These are phyloP conservation scores for Scopulariopsis brevicaulis DNA, from an alignment of 2,329 filamentous ascomycete genomes.

Conservation along the genomic window DNA sequence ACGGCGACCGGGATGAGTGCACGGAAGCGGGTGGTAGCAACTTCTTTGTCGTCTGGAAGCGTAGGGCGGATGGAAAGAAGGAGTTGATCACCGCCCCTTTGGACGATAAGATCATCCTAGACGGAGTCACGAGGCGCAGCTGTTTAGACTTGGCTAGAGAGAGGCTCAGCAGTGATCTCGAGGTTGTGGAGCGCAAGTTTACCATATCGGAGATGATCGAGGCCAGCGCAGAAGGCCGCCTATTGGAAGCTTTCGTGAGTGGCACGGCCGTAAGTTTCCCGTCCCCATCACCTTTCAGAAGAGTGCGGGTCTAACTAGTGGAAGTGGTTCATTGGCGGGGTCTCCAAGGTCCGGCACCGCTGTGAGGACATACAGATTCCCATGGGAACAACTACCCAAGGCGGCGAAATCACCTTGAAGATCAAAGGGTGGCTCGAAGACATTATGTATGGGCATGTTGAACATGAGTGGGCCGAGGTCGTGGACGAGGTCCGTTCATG, in stretches of 20 bases:
- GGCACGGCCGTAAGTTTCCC: slow-evolving; percentile 66
- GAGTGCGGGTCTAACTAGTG: neutral
- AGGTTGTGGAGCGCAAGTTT: slow-evolving; percentile 74
- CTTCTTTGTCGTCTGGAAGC: slow-evolving; percentile 77
- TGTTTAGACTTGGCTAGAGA: slow-evolving; percentile 61
- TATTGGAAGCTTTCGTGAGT: slow-evolving; percentile 76
- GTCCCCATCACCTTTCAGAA: neutral
- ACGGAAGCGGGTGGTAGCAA: slow-evolving; percentile 90
- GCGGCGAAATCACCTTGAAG: slow-evolving; percentile 43
- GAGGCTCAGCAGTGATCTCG: slow-evolving; percentile 48
- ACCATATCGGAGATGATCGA: slow-evolving; percentile 68
- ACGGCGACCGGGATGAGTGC: slow-evolving; percentile 64
- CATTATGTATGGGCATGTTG: slow-evolving; percentile 62
- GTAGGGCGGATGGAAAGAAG: slow-evolving; percentile 43
- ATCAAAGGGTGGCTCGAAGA: slow-evolving; percentile 58
- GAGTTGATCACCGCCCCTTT: slow-evolving; percentile 78
- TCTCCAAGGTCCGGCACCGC: slow-evolving; percentile 58
- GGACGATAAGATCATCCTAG: slow-evolving; percentile 72
- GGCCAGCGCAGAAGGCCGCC: slow-evolving; percentile 60
- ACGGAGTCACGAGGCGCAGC: slow-evolving; percentile 74
- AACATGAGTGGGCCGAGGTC: slow-evolving; percentile 60
- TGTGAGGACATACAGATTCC: slow-evolving; percentile 51
- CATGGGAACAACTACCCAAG: slow-evolving; percentile 40
- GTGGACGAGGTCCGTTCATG: slow-evolving; percentile 51
- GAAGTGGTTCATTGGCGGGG: slow-evolving; percentile 59